phyloP scores from a whole-genome alignment of 257 asterid genomes.

The Linderniella brevidens region DNA sequence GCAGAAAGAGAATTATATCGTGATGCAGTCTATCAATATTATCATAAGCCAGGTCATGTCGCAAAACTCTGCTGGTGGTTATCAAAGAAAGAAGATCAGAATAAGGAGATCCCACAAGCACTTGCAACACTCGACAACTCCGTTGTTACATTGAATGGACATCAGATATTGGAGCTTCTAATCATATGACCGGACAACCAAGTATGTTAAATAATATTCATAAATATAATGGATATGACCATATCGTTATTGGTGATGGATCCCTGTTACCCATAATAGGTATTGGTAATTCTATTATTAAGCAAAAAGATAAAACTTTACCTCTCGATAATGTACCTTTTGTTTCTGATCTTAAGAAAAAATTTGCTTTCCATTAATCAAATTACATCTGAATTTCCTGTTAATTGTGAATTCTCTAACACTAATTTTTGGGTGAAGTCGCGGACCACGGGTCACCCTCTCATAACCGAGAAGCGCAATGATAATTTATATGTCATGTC shows the following conservation, averaged over 20 bases:
- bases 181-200: no score
- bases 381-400: not conserved
- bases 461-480: no score
- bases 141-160: no score
- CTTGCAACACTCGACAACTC: no score
- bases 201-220: no score
- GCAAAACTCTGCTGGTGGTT: not conserved
- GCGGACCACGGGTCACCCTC: no score
- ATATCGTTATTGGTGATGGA: constrained; percentile 4
- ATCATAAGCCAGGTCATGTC: constrained; percentile 1
- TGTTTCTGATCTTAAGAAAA: not conserved
- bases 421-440: constrained; percentile 2
- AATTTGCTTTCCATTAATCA: not conserved
- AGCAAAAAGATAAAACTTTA: constrained; percentile 1
- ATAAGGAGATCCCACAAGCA: no score
- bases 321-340: not conserved
- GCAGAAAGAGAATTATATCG: constrained; percentile 2
- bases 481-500: no score
- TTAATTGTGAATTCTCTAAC: constrained; percentile 5
- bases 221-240: not conserved
- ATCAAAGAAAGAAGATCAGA: no score
- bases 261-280: not conserved
- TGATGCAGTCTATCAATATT: not conserved
- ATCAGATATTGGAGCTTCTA: no score
- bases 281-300: not conserved